phyloP scores from a whole-genome alignment of 352 stramenopile species.

The Pythium insidiosum region DNA sequence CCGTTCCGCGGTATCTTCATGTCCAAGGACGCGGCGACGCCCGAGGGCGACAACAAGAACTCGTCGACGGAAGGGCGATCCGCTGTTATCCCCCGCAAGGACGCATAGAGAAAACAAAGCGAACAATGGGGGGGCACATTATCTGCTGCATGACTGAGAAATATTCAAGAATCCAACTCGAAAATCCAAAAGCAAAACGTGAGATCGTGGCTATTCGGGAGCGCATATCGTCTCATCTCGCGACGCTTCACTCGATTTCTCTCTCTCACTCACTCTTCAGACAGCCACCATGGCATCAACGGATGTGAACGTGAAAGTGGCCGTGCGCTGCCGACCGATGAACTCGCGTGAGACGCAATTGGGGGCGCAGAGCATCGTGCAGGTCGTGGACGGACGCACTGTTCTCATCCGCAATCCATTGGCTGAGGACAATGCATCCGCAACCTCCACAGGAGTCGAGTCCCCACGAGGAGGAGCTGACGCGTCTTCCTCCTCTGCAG shows the following conservation, averaged over 20 bases:
- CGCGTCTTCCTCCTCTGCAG: conserved; percentile 4
- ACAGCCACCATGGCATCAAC: conserved; percentile 19
- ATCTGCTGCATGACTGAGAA: too few species aligned
- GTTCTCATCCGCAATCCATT: conserved; percentile 37
- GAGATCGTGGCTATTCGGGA: too few species aligned
- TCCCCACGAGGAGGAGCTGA: conserved; percentile 1
- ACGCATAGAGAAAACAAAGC: too few species aligned
- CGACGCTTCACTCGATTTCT: background rate
- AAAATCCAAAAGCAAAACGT: too few species aligned
- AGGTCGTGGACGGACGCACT: conserved; percentile 46
- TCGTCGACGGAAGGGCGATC: conserved; percentile 17
- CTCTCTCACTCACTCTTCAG: too few species aligned
- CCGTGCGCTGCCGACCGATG: conserved; percentile 84
- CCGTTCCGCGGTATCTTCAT: conserved; percentile 58
- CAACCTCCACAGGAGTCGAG: conserved; percentile 10
- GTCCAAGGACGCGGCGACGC: background rate
- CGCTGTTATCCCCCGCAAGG: conserved; percentile 18
- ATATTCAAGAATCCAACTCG: too few species aligned
- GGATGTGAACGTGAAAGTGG: conserved; percentile 87
- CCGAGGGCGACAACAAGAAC: background rate
- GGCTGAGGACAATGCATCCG: conserved; percentile 1
- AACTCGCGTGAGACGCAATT: conserved; percentile 69
- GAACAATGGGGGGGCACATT: too few species aligned
- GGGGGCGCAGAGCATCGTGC: conserved; percentile 36
- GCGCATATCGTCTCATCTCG: too few species aligned